Evolutionary conservation across 805 yeast genomes (phyloP), one percentile per base, ranked within the genome.

Genomic region (Saccharomycopsis guyanensis): DNA sequence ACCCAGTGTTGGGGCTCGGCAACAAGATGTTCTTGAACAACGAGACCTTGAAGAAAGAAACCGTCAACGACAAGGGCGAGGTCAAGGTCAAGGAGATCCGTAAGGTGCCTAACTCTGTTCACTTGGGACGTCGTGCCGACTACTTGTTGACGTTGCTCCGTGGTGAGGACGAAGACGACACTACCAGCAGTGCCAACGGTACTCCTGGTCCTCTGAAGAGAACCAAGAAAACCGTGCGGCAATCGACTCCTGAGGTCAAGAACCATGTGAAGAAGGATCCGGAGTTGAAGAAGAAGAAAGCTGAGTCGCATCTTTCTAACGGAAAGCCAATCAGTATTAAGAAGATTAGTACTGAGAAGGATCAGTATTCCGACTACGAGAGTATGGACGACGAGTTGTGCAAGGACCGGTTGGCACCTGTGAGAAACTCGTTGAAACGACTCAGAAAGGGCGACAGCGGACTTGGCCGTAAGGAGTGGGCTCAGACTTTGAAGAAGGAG

Each of bases 101-200:
- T 53, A 83, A 79, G 57, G 84, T 83, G 3, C 97, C 98, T 0
- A 93, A 94, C 6, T 75, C 96, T 2, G 93, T 93, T 15, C 99
- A 93, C 64, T 69, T 93, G 42, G 86, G 86, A 8, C 78, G 99
- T 64, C 78, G 99, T 60, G 80, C 86, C 1, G 98, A 94, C 60
- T 91, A 89, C 57, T 70, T 93, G 57, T 73, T 91, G 23, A 64
- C 76, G 2, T 79, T 86, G 8, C 65, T 91, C 55, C 72, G 73
- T 51, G 95, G 80, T 16, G 81, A 73, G 22, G 72, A 38, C 35
- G 52, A 44, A 10, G 49, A 45, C 12, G 49, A 37, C 13, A 39
- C 43, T 37, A 32, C 40, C 35, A 38, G 18, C 15, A 39, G 47
- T 27, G 45, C 40, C 15, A 41, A 19, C 29, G 38, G 43, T 23